Conservation (phyloP, 2,329 filamentous ascomycete species). For the Calonectria montana region DNA sequence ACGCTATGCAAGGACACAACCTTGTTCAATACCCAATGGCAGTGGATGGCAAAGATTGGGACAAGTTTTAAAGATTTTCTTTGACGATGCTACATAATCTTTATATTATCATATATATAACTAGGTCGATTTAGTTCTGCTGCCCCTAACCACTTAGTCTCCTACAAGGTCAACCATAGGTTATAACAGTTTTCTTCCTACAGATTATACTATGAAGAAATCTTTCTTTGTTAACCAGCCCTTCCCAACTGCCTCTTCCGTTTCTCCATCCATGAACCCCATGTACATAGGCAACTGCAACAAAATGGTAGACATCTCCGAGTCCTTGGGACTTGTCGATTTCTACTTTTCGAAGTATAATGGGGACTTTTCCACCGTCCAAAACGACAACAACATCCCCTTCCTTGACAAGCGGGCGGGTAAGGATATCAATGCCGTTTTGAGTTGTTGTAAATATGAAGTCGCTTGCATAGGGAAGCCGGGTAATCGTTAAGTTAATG, state of each 20-base stretch:
- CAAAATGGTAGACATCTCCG: not conserved
- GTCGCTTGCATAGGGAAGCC: not conserved
- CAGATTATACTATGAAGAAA: not conserved
- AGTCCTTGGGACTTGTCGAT: fast-evolving
- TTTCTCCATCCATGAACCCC: conserved; percentile 30
- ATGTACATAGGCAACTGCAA: conserved; percentile 25
- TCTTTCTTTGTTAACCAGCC: conserved; percentile 20
- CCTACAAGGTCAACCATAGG: too few species aligned
- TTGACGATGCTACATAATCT: too few species aligned
- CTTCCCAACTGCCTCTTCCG: not conserved
- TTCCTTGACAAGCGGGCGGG: not conserved
- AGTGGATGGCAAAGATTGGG: too few species aligned
- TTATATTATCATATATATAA: too few species aligned
- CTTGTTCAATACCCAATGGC: too few species aligned
- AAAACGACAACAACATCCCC: conserved; percentile 23
- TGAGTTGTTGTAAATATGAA: conserved; percentile 3
- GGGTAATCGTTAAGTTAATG: not conserved
- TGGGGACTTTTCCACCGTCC: conserved; percentile 27
- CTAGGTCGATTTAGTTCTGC: too few species aligned
- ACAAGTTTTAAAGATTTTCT: too few species aligned
- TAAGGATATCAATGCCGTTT: conserved; percentile 18
- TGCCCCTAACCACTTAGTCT: too few species aligned
- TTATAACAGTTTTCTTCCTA: too few species aligned
- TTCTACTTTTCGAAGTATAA: conserved; percentile 13
- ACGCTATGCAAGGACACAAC: too few species aligned